A percentile compares a stretch with the other conserved stretches of the same genome.
Evolutionary conservation across 345 rosid species (phyloP).

Genomic region (Xanthoceras sorbifolium): DNA sequence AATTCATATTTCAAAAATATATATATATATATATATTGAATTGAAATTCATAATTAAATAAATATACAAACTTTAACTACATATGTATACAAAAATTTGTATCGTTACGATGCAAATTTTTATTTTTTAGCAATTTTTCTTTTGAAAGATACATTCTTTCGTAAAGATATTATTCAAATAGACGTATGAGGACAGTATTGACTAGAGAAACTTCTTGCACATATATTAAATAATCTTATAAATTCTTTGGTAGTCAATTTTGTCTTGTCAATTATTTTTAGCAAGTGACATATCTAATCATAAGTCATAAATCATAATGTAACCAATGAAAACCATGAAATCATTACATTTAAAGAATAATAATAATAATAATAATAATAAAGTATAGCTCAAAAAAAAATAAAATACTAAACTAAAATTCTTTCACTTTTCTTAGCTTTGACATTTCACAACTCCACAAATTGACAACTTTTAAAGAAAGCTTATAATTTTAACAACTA

Average conservation of each 20-base stretch:
- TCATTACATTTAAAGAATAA: too few relatives aligned
- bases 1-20: too few relatives aligned
- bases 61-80: too few relatives aligned
- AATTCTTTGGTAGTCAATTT: neutral
- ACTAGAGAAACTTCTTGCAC: neutral
- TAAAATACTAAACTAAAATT: too few relatives aligned
- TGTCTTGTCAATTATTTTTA: neutral
- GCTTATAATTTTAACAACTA: neutral
- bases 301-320: neutral
- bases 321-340: neutral
- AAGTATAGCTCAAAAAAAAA: too few relatives aligned
- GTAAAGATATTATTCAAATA: neutral
- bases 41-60: too few relatives aligned
- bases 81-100: too few relatives aligned
- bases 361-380: too few relatives aligned
- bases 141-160: neutral
- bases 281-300: neutral
- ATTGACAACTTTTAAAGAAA: neutral
- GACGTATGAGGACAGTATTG: neutral
- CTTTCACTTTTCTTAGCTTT: neutral
- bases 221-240: too few relatives aligned
- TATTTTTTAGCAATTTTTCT: neutral
- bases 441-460: neutral
- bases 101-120: neutral
- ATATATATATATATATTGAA: too few relatives aligned